Percentiles rank a stretch among this genome's conserved stretches.
These are phyloP conservation scores for Calonectria pauciramosa DNA, from an alignment of 2,329 filamentous ascomycete species.

Conservation along the genomic window DNA sequence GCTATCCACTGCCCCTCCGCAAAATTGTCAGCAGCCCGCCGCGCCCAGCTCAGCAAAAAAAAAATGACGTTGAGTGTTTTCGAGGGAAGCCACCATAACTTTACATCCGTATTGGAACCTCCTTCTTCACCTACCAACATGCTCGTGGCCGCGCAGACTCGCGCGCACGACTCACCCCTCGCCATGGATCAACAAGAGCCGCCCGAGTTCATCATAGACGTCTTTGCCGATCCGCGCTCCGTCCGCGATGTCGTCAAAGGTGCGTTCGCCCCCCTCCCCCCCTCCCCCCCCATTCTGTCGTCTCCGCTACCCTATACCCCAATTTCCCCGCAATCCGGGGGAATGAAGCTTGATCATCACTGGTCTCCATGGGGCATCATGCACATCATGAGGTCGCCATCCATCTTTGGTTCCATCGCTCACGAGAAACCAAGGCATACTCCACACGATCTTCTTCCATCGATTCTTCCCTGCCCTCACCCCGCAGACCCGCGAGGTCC, in stretches of 20 bases:
- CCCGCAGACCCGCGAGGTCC: conserved; percentile 87
- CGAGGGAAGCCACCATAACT: neutral
- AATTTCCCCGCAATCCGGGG: conserved; percentile 29
- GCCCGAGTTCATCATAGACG: conserved; percentile 92
- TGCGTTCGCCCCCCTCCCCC: conserved; percentile 53
- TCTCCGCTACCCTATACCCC: conserved; percentile 39
- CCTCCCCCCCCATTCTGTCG: conserved; percentile 24
- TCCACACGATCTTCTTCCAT: conserved; percentile 99
- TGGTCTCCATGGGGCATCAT: neutral
- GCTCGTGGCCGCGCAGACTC: conserved; percentile 40
- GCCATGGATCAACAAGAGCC: conserved; percentile 68
- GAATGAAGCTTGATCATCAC: neutral
- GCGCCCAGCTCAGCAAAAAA: conserved; percentile 11
- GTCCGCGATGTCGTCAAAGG: conserved; percentile 96
- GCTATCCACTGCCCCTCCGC: conserved; percentile 16
- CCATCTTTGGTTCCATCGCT: neutral
- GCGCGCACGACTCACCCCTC: conserved; percentile 34
- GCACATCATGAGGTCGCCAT: neutral
- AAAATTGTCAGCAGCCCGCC: conserved; percentile 10
- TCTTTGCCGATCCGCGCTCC: conserved; percentile 90
- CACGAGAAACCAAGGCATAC: conserved; percentile 72
- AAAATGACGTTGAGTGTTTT: conserved; percentile 31
- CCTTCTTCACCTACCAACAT: conserved; percentile 28
- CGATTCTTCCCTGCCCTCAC: conserved; percentile 92
- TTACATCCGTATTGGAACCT: neutral